Evolutionary conservation across 1,284 basidiomycete genomes (phyloP).

Genomic region (Sporisorium graminicola): DNA sequence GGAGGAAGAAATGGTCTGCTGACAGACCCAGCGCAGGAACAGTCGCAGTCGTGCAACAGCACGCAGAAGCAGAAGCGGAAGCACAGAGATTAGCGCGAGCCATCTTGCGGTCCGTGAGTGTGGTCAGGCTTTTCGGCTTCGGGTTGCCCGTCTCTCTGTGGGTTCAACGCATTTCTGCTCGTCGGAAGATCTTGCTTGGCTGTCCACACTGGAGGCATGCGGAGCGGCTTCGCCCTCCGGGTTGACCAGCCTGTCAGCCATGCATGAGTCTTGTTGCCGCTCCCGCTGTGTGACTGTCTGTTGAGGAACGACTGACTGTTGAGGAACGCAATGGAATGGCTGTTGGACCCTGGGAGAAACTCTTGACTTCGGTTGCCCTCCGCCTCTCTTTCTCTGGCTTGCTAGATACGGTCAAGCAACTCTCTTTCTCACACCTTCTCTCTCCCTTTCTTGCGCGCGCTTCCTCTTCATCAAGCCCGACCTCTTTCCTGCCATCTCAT

Average conservation of each 20-base stretch:
- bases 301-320: no score
- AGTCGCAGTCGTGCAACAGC: no score
- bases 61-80: no score
- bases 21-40: neutral
- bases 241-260: constrained; percentile 6
- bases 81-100: neutral
- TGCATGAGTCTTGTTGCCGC: neutral
- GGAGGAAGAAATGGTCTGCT: neutral
- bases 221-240: no score
- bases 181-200: neutral
- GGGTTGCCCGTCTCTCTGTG: neutral
- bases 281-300: neutral
- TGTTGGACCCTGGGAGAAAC: no score
- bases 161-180: neutral
- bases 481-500: no score
- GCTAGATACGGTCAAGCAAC: neutral
- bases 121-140: neutral
- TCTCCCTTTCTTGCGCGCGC: neutral
- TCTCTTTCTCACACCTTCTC: neutral
- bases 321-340: no score
- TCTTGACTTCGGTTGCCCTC: neutral
- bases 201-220: no score
- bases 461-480: no score
- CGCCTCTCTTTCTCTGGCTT: neutral
- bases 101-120: neutral